Evolutionary conservation across 768 basidiomycete species (phyloP), one percentile per base, ranked within the genome.

Genomic region (Panaeolus cyanescens): DNA sequence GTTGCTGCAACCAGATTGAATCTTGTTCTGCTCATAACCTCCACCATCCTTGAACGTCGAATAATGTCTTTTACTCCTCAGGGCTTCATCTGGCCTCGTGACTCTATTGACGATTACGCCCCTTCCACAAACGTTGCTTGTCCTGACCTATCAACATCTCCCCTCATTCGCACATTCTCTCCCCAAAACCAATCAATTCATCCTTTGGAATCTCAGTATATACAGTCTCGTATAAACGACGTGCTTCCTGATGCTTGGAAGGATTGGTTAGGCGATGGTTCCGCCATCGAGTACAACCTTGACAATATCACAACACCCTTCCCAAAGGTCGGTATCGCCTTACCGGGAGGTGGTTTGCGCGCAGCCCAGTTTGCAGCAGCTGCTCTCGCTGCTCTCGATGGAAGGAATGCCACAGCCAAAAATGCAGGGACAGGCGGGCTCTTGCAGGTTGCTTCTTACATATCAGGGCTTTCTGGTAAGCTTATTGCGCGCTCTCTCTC

Each of bases 331-430:
- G 89, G 83, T 2, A 76, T 91, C 55, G 90, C 90, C 1, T 74
- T 91, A 9, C 86, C 87, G 22, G 92, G 92, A 2, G 88, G 88
- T 13, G 90, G 90, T 0, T 81, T 87, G 37, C 79, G 92, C 36
- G 83, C 90, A 0, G 88, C 89, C 0, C 83, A 85, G 61, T 89
- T 81, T 59, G 88, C 84, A 20, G 90, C 87, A 0, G 88, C 80
- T 8, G 80, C 83, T 56, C 66, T 89, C 19, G 79, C 75, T 13
- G 87, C 79, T 1, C 71, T 90, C 50, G 89, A 92, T 74, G 82
- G 82, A 25, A 76, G 88, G 36, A 90, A 91, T 59, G 70, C 72
- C 1, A 80, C 86, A 15, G 78, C 87, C 28, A 85, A 85, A 65
- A 70, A 75, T 1, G 77, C 75, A 2, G 88, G 88, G 5, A 87